These are phyloP conservation scores for Diaporthe batatas DNA, from an alignment of 2,329 filamentous ascomycete genomes.

Conservation along the genomic window DNA sequence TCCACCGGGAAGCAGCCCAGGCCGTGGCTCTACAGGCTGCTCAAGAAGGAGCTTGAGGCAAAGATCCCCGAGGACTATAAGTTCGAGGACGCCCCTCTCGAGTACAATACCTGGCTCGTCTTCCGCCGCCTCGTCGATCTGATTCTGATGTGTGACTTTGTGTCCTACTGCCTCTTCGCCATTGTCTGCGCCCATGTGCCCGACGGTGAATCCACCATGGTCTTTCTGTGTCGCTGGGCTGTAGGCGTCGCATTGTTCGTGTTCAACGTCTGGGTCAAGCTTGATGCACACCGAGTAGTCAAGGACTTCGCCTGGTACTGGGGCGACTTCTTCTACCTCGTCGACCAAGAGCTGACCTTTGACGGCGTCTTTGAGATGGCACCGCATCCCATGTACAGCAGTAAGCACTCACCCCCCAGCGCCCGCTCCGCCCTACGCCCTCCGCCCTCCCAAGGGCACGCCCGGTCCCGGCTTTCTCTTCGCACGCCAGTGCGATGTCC, in stretches of 20 bases:
- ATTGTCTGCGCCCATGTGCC: conserved; percentile 87
- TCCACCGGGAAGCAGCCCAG: conserved; percentile 84
- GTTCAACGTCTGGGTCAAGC: conserved; percentile 98
- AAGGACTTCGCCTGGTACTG: conserved; percentile 99
- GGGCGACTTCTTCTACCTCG: conserved; percentile 99
- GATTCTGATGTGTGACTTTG: conserved; percentile 99
- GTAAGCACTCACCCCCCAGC: conserved; percentile 31
- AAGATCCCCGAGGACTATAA: conserved; percentile 96
- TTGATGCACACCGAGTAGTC: conserved; percentile 96
- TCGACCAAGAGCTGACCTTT: conserved; percentile 97
- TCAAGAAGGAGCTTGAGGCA: conserved; percentile 91
- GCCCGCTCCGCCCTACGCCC: conserved; percentile 8
- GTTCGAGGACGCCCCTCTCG: conserved; percentile 91
- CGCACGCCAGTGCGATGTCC: conserved; percentile 16
- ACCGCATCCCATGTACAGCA: conserved; percentile 98
- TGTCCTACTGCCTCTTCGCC: conserved; percentile 96
- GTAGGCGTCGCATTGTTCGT: conserved; percentile 83
- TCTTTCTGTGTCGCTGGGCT: conserved; percentile 82
- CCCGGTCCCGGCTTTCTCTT: conserved; percentile 24
- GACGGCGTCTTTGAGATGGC: conserved; percentile 99
- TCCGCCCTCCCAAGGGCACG: conserved; percentile 19
- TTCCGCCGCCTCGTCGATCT: conserved; percentile 96
- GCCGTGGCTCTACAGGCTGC: conserved; percentile 83
- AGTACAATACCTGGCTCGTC: conserved; percentile 99
- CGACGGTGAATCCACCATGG: conserved; percentile 74